phyloP scores from a whole-genome alignment of 345 rosid species.

The Draba incana region DNA sequence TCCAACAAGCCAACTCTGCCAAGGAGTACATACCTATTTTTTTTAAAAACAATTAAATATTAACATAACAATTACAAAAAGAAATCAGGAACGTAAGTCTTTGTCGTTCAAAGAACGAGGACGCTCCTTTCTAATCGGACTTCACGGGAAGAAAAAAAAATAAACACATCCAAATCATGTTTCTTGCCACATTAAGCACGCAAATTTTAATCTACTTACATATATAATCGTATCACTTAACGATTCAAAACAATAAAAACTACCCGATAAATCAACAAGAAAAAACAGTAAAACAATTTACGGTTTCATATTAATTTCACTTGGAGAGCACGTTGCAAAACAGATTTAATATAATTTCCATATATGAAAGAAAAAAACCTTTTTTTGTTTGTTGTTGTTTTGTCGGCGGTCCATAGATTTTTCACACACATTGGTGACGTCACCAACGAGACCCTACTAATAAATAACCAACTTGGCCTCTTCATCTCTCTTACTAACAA shows the following conservation, averaged over 20 bases:
- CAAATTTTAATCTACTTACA: too few species aligned
- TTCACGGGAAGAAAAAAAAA: too few species aligned
- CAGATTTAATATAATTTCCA: neutral
- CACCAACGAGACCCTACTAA: conserved; percentile 9
- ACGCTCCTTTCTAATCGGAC: conserved; percentile 13
- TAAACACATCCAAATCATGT: too few species aligned
- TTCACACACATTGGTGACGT: conserved; percentile 21
- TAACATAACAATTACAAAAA: conserved; percentile 15
- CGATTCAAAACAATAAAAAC: neutral
- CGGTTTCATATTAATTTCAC: neutral
- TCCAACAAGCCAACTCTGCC: too few species aligned
- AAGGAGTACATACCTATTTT: too few species aligned
- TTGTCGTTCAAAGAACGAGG: conserved; percentile 31
- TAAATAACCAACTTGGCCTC: conserved; percentile 41
- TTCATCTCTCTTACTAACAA: conserved; percentile 28
- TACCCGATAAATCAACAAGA: neutral
- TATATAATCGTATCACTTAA: neutral
- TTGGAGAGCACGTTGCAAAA: conserved; percentile 20
- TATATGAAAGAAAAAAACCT: neutral
- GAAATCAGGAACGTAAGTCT: conserved; percentile 30
- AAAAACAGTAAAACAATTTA: neutral
- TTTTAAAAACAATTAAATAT: too few species aligned
- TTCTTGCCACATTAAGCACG: too few species aligned
- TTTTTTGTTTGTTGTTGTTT: neutral
- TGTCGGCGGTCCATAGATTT: neutral